Percentiles rank a stretch among this genome's conserved stretches.
phyloP scores from a whole-genome alignment of 1,284 basidiomycete species.

The Cutaneotrichosporon cutaneum region DNA sequence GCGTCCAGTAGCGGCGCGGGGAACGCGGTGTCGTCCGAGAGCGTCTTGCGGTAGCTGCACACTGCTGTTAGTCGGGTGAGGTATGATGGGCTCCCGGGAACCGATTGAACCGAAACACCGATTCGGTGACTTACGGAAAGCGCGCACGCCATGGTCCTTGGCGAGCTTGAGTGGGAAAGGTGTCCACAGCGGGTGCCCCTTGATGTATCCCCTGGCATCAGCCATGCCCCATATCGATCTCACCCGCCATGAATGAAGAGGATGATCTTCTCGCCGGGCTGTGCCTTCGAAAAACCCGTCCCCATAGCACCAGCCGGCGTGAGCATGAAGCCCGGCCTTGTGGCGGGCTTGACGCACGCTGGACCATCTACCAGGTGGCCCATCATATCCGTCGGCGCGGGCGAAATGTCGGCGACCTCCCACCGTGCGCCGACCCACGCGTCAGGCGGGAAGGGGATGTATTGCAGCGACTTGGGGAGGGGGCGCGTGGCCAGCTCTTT shows the following conservation, averaged over 20 bases:
- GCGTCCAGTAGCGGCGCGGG: conserved; percentile 27
- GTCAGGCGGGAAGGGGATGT: background rate
- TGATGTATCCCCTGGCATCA: conserved; percentile 25
- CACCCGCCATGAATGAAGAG: conserved; percentile 31
- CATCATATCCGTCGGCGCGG: conserved; percentile 1
- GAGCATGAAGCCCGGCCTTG: conserved; percentile 25
- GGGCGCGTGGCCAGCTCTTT: background rate
- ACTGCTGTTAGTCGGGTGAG: background rate
- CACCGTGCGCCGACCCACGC: background rate
- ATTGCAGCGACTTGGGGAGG: background rate
- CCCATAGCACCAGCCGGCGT: conserved; percentile 17
- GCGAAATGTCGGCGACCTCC: background rate
- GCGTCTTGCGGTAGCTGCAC: conserved; percentile 25
- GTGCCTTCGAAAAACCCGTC: conserved; percentile 14
- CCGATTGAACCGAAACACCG: background rate
- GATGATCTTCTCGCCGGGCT: conserved; percentile 30
- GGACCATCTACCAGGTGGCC: conserved; percentile 6
- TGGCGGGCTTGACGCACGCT: background rate
- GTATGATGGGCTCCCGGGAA: too few species aligned
- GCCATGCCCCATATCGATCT: background rate
- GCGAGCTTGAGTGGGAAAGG: conserved; percentile 18
- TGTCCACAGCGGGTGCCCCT: conserved; percentile 23
- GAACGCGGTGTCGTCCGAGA: conserved; percentile 11
- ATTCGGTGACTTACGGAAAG: conserved; percentile 7
- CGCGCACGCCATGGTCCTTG: conserved; percentile 14